phyloP scores from a whole-genome alignment of 768 basidiomycete genomes.

The Suillus brevipes region DNA sequence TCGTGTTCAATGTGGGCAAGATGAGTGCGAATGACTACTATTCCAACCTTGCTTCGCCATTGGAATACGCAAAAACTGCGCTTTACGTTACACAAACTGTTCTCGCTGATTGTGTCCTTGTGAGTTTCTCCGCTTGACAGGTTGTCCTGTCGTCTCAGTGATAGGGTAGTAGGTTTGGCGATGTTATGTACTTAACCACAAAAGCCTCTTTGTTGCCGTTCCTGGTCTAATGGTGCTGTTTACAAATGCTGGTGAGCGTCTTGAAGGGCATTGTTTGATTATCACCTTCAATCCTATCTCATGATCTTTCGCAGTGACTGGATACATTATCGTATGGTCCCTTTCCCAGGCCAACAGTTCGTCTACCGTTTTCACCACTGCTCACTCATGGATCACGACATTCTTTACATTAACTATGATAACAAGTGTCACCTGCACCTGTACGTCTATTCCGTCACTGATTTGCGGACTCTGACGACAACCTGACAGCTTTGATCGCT shows the following conservation, averaged over 20 bases:
- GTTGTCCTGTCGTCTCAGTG: neutral
- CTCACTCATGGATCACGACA: neutral
- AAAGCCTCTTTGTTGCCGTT: neutral
- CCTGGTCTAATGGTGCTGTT: neutral
- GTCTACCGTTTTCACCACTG: neutral
- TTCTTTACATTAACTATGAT: neutral
- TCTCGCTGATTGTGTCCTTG: neutral
- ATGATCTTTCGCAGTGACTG: neutral
- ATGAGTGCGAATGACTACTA: neutral
- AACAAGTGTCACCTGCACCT: neutral
- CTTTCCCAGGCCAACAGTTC: neutral
- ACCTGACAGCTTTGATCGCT: neutral
- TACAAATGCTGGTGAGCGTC: neutral
- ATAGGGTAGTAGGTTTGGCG: neutral
- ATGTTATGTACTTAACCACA: neutral
- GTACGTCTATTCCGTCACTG: neutral
- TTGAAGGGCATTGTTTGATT: neutral
- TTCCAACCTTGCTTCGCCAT: neutral
- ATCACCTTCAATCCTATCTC: neutral
- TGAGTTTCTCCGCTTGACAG: neutral
- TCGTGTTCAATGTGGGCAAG: neutral
- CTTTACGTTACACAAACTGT: neutral
- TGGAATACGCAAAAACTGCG: neutral
- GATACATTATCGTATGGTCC: neutral
- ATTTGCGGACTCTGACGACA: neutral